These are phyloP conservation scores for Penicillium sumatraense DNA, from an alignment of 2,329 filamentous ascomycete genomes.

Conservation along the genomic window DNA sequence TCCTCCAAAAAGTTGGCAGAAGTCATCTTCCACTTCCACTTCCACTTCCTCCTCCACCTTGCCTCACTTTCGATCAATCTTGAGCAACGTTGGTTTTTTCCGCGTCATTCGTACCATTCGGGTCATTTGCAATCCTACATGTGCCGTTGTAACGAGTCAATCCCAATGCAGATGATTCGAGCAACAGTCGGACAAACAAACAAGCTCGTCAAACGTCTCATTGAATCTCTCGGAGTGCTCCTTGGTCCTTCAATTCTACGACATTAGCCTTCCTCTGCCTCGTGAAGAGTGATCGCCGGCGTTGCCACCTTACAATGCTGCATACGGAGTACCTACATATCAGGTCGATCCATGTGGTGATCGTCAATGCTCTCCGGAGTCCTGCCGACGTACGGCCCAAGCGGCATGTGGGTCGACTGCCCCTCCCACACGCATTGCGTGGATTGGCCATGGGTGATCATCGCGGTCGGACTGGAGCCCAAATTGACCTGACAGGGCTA, in stretches of 20 bases:
- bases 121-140: neutral
- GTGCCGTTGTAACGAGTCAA: neutral
- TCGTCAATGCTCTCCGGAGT: conserved; percentile 17
- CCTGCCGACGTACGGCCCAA: conserved; percentile 22
- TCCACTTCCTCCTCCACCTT: neutral
- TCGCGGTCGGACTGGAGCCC: conserved; percentile 15
- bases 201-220: neutral
- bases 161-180: neutral
- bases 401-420: conserved; percentile 25
- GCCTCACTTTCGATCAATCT: neutral
- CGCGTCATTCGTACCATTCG: neutral
- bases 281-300: neutral
- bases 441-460: conserved; percentile 19
- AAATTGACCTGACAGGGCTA: conserved; percentile 13
- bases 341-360: conserved; percentile 17
- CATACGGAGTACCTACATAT: neutral
- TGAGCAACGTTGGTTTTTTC: neutral
- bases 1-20: neutral
- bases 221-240: neutral
- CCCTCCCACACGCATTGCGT: conserved; percentile 13
- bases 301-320: neutral
- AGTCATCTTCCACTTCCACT: neutral
- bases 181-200: neutral
- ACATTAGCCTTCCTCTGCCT: neutral
- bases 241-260: neutral